A percentile compares a stretch with the other conserved stretches of the same genome.
Conservation (phyloP, 1,139 yeast species). For the Suhomyces atakaporum region DNA sequence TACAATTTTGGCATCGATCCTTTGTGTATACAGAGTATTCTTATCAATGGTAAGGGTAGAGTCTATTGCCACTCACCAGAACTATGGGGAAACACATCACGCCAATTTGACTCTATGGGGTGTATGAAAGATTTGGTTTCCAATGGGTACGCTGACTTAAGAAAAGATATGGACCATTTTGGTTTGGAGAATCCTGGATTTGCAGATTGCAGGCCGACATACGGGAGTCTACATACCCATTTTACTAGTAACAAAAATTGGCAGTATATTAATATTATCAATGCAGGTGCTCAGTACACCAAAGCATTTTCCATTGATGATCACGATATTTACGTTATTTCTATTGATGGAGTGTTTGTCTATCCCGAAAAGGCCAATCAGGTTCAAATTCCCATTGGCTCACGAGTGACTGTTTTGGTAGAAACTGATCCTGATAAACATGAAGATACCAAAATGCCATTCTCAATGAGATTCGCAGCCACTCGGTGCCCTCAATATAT, state of each 20-base stretch:
- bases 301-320: slow-evolving; percentile 38
- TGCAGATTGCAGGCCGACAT: slow-evolving; percentile 23
- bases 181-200: slow-evolving; percentile 30
- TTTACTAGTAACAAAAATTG: slow-evolving; percentile 21
- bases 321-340: slow-evolving; percentile 32
- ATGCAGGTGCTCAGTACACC: slow-evolving; percentile 36
- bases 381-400: slow-evolving; percentile 31
- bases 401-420: slow-evolving; percentile 29
- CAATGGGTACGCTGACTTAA: slow-evolving; percentile 21
- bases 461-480: slow-evolving; percentile 28
- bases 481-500: slow-evolving; percentile 31
- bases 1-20: slow-evolving; percentile 35
- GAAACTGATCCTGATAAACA: slow-evolving; percentile 22
- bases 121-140: slow-evolving; percentile 23
- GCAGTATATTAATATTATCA: slow-evolving; percentile 31
- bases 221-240: slow-evolving; percentile 21
- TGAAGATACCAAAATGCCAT: slow-evolving; percentile 16
- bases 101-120: slow-evolving; percentile 24
- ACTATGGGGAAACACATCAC: slow-evolving; percentile 17
- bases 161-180: slow-evolving; percentile 17
- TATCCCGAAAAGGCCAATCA: slow-evolving; percentile 27
- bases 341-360: slow-evolving; percentile 34
- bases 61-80: slow-evolving; percentile 24
- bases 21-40: slow-evolving; percentile 32
- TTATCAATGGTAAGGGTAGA: slow-evolving; percentile 38